Conservation (phyloP, 768 basidiomycete genomes). For the Kondoa malvinella region DNA sequence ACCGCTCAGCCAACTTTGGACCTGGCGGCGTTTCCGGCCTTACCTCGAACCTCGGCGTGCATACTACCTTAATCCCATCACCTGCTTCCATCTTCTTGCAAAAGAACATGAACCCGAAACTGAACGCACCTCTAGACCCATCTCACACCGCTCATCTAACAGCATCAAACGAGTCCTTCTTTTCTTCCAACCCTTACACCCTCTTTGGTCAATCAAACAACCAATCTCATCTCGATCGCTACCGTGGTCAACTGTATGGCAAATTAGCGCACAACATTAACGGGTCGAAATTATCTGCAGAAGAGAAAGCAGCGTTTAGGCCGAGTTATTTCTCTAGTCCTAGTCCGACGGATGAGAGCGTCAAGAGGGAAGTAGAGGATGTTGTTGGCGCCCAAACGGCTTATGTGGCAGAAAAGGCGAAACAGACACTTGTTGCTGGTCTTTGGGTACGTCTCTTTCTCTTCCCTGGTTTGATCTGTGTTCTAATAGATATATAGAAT, state of each 20-base stretch:
- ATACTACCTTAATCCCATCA: slow-evolving; percentile 23
- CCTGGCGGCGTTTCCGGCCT: not conserved
- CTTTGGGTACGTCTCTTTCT: not conserved
- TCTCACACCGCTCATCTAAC: not conserved
- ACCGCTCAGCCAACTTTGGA: slow-evolving; percentile 25
- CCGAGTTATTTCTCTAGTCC: slow-evolving; percentile 1
- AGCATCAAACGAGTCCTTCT: slow-evolving; percentile 14
- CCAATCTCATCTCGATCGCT: slow-evolving; percentile 13
- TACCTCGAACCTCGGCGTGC: slow-evolving; percentile 14
- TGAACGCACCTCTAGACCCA: not conserved
- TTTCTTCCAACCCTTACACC: slow-evolving; percentile 26
- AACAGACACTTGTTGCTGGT: not conserved
- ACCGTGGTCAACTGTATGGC: slow-evolving; percentile 26
- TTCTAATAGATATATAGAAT: not conserved
- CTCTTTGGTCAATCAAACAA: slow-evolving; percentile 11
- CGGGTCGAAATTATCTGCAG: not conserved
- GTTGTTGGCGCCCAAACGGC: not conserved
- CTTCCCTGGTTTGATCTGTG: no score
- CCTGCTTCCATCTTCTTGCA: slow-evolving; percentile 6
- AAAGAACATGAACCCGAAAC: slow-evolving; percentile 4
- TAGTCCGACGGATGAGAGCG: not conserved
- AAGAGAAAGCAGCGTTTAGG: not conserved
- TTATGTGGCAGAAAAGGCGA: not conserved
- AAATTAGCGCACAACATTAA: slow-evolving; percentile 25
- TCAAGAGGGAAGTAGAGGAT: not conserved